Base-by-base conservation (phyloP, 257 asterid genomes). In the Paulownia fortunei region DNA sequence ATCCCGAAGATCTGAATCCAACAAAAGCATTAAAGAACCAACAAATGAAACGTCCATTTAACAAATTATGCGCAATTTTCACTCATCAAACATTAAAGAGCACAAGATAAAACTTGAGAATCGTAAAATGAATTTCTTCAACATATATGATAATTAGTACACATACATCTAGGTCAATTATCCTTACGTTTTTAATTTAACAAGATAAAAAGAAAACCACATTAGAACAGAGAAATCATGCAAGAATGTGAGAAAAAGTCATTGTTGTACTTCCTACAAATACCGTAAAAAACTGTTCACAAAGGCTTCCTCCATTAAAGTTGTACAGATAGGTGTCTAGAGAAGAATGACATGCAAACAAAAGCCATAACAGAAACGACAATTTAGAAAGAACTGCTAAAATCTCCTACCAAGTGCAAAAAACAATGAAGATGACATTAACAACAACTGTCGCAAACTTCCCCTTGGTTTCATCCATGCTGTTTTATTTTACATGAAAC, bases 1-100 rank as follows among this genome's bases (percentile, higher is more conserved):
- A 84, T 92, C 99, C 76, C 99, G 96, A 87, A 95, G 99, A 88
- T 95, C 99, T 95, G 92, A 76, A 79, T 73, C 13, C 78, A 84
- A 30, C 44, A 68, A 70, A 51, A 71, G 63, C 16, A 12, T 55
- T 52, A 49, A 79, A 46, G 26, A 79, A 73, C 26, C 81, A 60
- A 56, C 55, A 75, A 54, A 68, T 42, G 8, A 76, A 46, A 42
- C 73, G 60, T 58, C 64, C 49, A 58, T 66, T 36, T 32, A 60
- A 15, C 18, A 32, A n/a, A 60, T 51, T 46, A 69, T 52, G 60
- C 39, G 32, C 26, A 70, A 23, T 32, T 69, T 32, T 52, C 61
- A 41, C 71, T 62, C 39, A 19, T 49, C 42, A 74, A 59, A 44
- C 80, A 34, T 8, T 76, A 21, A 24, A 21, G 30, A 70, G 26